Evolutionary conservation across 2,329 filamentous ascomycete species (phyloP), one percentile per base, ranked within the genome.

Genomic region (Paecilomyces fulvus): DNA sequence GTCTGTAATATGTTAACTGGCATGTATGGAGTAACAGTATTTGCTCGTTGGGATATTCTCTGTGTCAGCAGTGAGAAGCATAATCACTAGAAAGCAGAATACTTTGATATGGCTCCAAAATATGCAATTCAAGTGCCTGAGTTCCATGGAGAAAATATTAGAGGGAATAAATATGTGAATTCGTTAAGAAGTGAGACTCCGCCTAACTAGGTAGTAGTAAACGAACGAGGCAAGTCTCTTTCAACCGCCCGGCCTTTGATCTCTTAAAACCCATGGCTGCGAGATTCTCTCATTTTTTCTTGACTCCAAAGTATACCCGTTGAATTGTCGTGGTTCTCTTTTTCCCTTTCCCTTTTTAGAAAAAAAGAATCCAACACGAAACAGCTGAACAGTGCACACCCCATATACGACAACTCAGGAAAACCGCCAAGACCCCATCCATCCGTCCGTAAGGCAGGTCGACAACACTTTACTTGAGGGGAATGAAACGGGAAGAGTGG

Each of bases 401-500:
- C 14, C 14, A 10, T 17, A 43, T 43, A 43, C 37, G 25, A 49
- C 48, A 49, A 49, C 48, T 28, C 10, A 25, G 21, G 25, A 49
- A 23, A 28, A 49, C 48, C 48, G 11, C 20, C 25, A 14, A 12
- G 21, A 49, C 23, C 23, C 48, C 48, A 49, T 49, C 48, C 21
- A 23, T 28, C 14, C 48, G 20, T 49, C 48, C 48, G 48, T 49
- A 8, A 12, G 17, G n/a, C n/a, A 37, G n/a, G 14, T 37, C n/a
- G 20, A 49, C 48, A 49, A 30, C 17, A 20, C 23, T 80, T 86
- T 96, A 97, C 86, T 99, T 99, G 80, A 99, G 89, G 80, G 94
- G 94, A 85, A 99, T 99, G 89, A 99, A 99, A 87, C 94, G 91
- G 80, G 94, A 99, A 83, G 92, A 97, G 89, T 99, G 92, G 72